Conservation (phyloP, 495 filamentous ascomycete genomes). For the Neurospora tetraspora region DNA sequence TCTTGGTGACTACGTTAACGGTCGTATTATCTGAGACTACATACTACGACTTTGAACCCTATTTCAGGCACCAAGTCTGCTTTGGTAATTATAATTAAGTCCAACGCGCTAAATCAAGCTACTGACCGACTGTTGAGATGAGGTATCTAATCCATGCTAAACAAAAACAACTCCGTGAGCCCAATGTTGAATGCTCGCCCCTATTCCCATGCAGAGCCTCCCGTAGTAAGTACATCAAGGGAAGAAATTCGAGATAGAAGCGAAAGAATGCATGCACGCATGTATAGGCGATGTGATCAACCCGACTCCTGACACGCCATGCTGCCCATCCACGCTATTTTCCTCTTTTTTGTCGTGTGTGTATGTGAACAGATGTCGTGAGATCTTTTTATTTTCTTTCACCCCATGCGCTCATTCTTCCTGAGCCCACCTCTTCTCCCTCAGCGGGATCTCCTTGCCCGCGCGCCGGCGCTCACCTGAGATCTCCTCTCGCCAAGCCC, state of each 20-base stretch:
- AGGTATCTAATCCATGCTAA: not conserved
- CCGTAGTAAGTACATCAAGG: not conserved
- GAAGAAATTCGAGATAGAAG: not conserved
- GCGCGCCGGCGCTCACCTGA: slow-evolving; percentile 48
- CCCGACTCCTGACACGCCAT: not conserved
- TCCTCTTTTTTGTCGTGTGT: not conserved
- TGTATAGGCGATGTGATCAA: not conserved
- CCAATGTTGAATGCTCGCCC: slow-evolving; percentile 21
- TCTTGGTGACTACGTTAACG: not conserved
- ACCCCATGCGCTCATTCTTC: slow-evolving; percentile 20
- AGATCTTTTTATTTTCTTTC: not conserved
- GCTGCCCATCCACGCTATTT: not conserved
- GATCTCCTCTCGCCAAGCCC: slow-evolving; percentile 75
- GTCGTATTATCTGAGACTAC: not conserved
- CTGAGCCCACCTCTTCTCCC: slow-evolving; percentile 80
- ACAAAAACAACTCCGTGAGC: slow-evolving; percentile 2
- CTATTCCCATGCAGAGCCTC: slow-evolving; percentile 8
- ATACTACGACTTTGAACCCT: no score
- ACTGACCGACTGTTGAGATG: not conserved
- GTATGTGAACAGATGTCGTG: not conserved
- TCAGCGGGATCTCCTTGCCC: slow-evolving; percentile 53
- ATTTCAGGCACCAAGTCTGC: no score
- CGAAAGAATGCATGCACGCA: not conserved
- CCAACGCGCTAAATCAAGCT: not conserved
- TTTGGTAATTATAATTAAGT: not conserved